phyloP scores from a whole-genome alignment of 257 asterid species.

The Nicotiana tabacum region DNA sequence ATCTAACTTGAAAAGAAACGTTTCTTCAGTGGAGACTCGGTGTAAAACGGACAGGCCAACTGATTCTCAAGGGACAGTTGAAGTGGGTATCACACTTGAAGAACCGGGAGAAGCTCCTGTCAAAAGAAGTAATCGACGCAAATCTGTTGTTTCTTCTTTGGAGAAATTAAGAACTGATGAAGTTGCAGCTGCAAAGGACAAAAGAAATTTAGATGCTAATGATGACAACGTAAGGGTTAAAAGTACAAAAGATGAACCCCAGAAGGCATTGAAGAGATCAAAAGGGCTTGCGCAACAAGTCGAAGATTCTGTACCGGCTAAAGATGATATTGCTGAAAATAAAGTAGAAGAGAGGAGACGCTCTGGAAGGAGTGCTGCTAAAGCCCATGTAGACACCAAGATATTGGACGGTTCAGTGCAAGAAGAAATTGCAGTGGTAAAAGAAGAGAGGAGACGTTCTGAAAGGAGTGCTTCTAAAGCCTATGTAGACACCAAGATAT shows the following conservation, averaged over 20 bases:
- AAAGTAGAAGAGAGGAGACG: slow-evolving; percentile 26
- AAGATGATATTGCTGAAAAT: slow-evolving; percentile 10
- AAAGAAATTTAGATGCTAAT: not conserved
- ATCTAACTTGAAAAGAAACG: not conserved
- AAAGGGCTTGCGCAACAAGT: slow-evolving; percentile 24
- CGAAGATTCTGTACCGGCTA: slow-evolving; percentile 10
- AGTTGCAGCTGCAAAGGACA: slow-evolving; percentile 11
- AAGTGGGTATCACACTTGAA: not conserved
- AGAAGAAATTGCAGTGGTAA: slow-evolving; percentile 14
- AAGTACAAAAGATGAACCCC: slow-evolving; percentile 13
- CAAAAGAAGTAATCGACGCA: not conserved
- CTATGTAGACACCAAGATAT: too few relatives aligned
- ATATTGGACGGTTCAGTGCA: slow-evolving; percentile 4
- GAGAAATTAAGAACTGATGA: not conserved
- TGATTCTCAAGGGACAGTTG: slow-evolving; percentile 4
- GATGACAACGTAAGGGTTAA: slow-evolving; percentile 7
- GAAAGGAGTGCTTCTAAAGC: too few relatives aligned
- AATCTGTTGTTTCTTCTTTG: slow-evolving; percentile 8
- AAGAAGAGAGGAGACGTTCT: not conserved
- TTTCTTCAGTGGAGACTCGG: not conserved
- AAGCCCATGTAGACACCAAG: not conserved
- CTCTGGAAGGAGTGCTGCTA: slow-evolving; percentile 36
- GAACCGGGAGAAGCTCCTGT: not conserved
- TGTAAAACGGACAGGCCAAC: not conserved
- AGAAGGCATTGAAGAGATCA: slow-evolving; percentile 30